Base-by-base conservation (phyloP, 2,329 filamentous ascomycete species). In the Cladosporium sp. region DNA sequence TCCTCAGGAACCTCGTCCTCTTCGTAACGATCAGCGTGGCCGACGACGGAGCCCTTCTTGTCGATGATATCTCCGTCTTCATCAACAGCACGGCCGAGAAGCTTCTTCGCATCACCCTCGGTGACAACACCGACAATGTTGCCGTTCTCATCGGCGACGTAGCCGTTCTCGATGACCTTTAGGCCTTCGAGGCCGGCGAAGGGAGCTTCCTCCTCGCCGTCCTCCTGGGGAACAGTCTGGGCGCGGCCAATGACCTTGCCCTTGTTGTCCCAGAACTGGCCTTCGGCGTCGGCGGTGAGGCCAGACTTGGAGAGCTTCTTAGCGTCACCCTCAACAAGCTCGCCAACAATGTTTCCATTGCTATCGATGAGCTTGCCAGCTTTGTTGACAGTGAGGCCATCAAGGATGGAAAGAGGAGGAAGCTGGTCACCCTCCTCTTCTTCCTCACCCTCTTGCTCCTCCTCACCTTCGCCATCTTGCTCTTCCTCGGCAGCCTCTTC, bases 1-100 rank as follows among this genome's bases (percentile, higher is more conserved):
- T 74, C 71, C 42, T 70, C 61, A 68, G 77, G 75, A 60, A 78
- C 73, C 64, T 80, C 80, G 63, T 80, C 74, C 60, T 82, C 80
- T 68, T 90, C 86, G 55, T 73, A 78, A 63, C 78, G 78, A 64
- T 80, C 78, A 42, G 78, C 78, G 58, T 80, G 78, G 37, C 78
- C 78, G 37, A 80, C 75, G 39, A 80, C 77, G 52, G 75, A 77
- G 61, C 78, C 78, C 68, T 79, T 78, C 74, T 80, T 80, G 67
- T 80, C 77, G 47, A 80, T 69, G 61, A 81, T 79, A 56, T 80
- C 78, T 57, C 78, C 78, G 58, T 81, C 78, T 60, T 80, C 78
- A 49, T 80, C 78, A 17, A 80, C 78, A 35, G 72, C 65, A 59
- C 77, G 77, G 44, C 78, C 78, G 57, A 80, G 70, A 17, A 80